Conservation (phyloP, 2,329 filamentous ascomycete species). For the Immersiporthe knoxdaviesiana region DNA sequence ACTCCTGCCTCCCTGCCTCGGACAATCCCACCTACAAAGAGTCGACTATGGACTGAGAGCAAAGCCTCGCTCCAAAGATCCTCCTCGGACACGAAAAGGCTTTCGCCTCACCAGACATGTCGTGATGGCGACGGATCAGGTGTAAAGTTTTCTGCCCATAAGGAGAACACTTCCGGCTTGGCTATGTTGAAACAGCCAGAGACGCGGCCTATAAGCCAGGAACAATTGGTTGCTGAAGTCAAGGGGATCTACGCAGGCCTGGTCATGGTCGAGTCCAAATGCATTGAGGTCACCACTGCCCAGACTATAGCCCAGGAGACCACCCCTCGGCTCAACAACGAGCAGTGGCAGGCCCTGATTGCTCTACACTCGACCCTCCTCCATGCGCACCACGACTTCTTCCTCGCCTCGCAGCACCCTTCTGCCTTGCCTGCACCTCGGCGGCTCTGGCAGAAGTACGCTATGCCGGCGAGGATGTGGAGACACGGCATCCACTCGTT, state of each 20-base stretch:
- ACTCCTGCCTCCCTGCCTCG: too few species aligned
- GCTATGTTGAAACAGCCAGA: too few species aligned
- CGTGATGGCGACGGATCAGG: too few species aligned
- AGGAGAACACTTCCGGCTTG: too few species aligned
- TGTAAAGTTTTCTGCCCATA: too few species aligned
- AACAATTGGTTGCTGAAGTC: constrained; percentile 79
- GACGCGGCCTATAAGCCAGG: constrained; percentile 71
- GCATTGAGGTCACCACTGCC: constrained; percentile 77
- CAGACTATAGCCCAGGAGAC: constrained; percentile 53
- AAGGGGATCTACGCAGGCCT: constrained; percentile 83
- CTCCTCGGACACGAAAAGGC: too few species aligned
- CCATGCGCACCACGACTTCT: constrained; percentile 84
- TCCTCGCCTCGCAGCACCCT: constrained; percentile 85
- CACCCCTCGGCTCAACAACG: constrained; percentile 54
- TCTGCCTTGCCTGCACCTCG: constrained; percentile 70
- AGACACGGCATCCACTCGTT: constrained; percentile 87
- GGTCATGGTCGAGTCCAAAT: constrained; percentile 85
- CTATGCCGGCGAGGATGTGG: constrained; percentile 95
- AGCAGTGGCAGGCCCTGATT: constrained; percentile 86
- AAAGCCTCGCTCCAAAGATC: too few species aligned
- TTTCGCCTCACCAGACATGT: too few species aligned
- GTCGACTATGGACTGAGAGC: too few species aligned
- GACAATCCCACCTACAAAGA: too few species aligned
- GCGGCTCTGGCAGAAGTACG: constrained; percentile 76
- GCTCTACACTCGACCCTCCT: constrained; percentile 79